Conservation (phyloP, 768 basidiomycete species). For the Auricularia auricula-judae region DNA sequence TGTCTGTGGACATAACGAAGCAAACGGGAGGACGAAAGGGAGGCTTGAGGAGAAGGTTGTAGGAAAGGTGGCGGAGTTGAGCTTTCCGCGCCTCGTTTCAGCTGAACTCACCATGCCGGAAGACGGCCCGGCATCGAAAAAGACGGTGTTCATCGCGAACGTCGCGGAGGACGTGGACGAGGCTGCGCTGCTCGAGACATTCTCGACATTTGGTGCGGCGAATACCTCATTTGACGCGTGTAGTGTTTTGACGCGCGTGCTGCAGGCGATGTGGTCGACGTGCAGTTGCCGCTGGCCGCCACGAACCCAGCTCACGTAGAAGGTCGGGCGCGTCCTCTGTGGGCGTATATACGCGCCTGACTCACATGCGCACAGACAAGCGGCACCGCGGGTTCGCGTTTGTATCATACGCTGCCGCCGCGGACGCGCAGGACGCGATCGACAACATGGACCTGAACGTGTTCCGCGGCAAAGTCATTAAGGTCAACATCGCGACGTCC, state of each 20-base stretch:
- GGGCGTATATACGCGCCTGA: constrained; percentile 2
- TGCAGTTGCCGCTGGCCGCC: constrained; percentile 74
- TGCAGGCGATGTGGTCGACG: constrained; percentile 84
- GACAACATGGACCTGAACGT: constrained; percentile 99
- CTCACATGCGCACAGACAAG: constrained; percentile 32
- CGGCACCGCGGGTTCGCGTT: constrained; percentile 93
- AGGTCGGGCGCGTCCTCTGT: constrained; percentile 26
- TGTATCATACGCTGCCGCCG: constrained; percentile 68
- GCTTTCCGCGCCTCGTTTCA: not conserved
- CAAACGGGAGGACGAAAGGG: no score
- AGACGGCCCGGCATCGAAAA: constrained; percentile 75
- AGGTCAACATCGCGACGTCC: constrained; percentile 78
- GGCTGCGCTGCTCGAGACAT: constrained; percentile 58
- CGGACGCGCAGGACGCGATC: constrained; percentile 90
- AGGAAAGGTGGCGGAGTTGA: no score
- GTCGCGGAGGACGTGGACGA: constrained; percentile 81
- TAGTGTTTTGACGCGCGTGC: not conserved
- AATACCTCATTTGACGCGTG: constrained; percentile 4
- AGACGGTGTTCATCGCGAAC: constrained; percentile 77
- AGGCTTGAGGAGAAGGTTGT: no score
- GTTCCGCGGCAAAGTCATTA: constrained; percentile 60
- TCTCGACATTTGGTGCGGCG: constrained; percentile 75
- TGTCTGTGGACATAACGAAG: no score
- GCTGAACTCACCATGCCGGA: constrained; percentile 28
- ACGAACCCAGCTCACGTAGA: constrained; percentile 55